Evolutionary conservation across 2,329 filamentous ascomycete species (phyloP).

Genomic region (Ophiostoma ips): DNA sequence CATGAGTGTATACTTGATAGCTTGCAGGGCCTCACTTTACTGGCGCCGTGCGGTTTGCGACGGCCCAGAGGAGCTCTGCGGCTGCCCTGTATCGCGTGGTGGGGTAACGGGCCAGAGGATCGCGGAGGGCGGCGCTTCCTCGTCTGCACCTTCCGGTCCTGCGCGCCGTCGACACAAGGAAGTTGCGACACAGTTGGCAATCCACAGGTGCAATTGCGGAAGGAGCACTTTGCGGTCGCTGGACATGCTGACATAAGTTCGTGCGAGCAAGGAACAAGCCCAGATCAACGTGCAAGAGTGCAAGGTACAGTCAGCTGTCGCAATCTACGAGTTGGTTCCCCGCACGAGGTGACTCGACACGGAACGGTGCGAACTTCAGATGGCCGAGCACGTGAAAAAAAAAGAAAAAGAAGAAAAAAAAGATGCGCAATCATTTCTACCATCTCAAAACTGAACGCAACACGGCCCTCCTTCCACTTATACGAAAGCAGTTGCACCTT

Average conservation of each 20-base stretch:
- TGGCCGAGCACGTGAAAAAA: not conserved
- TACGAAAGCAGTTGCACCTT: not conserved
- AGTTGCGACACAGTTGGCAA: not conserved
- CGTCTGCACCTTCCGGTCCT: constrained; percentile 5
- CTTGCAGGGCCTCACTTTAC: too few species aligned
- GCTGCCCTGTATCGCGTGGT: constrained; percentile 3
- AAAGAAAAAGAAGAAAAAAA: not conserved
- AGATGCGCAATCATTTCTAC: not conserved
- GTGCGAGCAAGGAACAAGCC: too few species aligned
- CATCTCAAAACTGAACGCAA: too few species aligned
- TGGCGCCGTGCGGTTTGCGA: not conserved
- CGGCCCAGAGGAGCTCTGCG: constrained; percentile 4
- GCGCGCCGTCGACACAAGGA: not conserved
- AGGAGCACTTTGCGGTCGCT: not conserved
- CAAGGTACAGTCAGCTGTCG: too few species aligned
- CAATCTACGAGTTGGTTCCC: too few species aligned
- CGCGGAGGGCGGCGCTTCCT: not conserved
- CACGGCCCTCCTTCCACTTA: not conserved
- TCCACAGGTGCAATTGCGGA: not conserved
- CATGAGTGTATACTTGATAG: too few species aligned
- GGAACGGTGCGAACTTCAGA: not conserved
- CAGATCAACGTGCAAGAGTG: too few species aligned
- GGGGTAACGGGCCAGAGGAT: constrained; percentile 8
- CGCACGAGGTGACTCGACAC: too few species aligned
- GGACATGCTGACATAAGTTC: not conserved